Conservation (phyloP, 176 grass and related monocot genomes). For the Pharus latifolius region DNA sequence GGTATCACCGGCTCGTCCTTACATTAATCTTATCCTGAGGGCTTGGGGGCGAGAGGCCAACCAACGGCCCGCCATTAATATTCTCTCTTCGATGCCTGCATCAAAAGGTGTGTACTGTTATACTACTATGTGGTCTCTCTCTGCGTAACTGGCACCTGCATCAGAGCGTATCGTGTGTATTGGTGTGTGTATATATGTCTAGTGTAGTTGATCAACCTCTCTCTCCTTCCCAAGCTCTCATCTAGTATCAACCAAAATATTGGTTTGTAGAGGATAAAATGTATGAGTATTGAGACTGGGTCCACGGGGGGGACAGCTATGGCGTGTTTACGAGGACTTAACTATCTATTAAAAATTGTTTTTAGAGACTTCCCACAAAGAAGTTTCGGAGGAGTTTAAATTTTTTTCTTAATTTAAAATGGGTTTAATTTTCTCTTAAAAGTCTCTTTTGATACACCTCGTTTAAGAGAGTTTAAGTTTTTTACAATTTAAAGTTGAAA, state of each 20-base stretch:
- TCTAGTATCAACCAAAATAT: neutral
- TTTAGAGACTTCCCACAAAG: too few species aligned
- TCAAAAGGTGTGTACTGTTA: neutral
- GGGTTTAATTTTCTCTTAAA: too few species aligned
- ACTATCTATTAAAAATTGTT: too few species aligned
- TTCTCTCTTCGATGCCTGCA: neutral
- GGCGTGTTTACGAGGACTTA: too few species aligned
- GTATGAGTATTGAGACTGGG: too few species aligned
- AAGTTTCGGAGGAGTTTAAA: too few species aligned
- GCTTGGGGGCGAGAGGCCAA: neutral
- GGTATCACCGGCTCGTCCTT: neutral
- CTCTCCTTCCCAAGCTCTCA: neutral
- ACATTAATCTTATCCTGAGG: neutral
- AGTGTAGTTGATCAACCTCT: neutral
- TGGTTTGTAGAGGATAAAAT: too few species aligned
- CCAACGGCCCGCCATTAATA: slow-evolving; percentile 1
- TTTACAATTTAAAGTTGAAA: too few species aligned
- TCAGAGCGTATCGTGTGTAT: neutral
- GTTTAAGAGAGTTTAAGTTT: too few species aligned
- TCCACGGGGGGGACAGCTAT: too few species aligned
- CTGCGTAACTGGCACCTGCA: neutral
- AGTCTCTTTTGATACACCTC: too few species aligned
- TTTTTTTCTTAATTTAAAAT: too few species aligned
- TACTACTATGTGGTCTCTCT: neutral
- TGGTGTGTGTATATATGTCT: neutral